Percentiles rank a stretch among this genome's conserved stretches.
Conservation (phyloP, 2,329 filamentous ascomycete species). For the Phoma sp. region DNA sequence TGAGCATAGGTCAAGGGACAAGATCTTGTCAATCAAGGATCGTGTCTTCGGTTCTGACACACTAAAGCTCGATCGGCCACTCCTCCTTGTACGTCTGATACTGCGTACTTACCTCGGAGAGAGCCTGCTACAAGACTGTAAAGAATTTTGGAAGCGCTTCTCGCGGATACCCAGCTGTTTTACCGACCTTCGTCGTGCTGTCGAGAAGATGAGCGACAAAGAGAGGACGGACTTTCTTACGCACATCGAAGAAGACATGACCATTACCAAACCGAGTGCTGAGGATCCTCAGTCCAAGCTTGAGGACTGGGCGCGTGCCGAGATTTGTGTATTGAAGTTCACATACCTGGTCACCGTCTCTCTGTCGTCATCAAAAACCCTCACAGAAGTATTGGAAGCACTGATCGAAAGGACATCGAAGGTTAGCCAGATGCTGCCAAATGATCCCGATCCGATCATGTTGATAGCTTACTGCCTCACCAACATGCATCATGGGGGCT, state of each 20-base stretch:
- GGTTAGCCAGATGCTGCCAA: constrained; percentile 22
- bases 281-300: constrained; percentile 4
- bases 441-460: constrained; percentile 24
- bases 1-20: constrained; percentile 4
- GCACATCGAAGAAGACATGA: constrained; percentile 18
- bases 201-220: constrained; percentile 23
- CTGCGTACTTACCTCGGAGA: constrained; percentile 17
- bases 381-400: constrained; percentile 14
- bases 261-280: not conserved
- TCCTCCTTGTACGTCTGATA: constrained; percentile 23
- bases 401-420: constrained; percentile 28
- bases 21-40: constrained; percentile 16
- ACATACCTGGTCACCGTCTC: constrained; percentile 36
- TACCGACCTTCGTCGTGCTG: constrained; percentile 34
- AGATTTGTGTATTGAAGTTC: constrained; percentile 35
- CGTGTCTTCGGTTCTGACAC: constrained; percentile 20
- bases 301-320: constrained; percentile 24
- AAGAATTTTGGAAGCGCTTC: constrained; percentile 32
- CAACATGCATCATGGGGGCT: constrained; percentile 23
- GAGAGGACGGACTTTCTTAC: constrained; percentile 23
- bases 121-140: constrained; percentile 23
- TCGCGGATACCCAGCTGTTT: constrained; percentile 34
- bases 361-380: not conserved
- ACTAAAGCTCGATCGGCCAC: constrained; percentile 21
- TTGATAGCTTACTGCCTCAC: constrained; percentile 35